Percentiles rank a stretch among this genome's conserved stretches.
phyloP scores from a whole-genome alignment of 805 yeast genomes.

The Sugiyamaella floridensis region DNA sequence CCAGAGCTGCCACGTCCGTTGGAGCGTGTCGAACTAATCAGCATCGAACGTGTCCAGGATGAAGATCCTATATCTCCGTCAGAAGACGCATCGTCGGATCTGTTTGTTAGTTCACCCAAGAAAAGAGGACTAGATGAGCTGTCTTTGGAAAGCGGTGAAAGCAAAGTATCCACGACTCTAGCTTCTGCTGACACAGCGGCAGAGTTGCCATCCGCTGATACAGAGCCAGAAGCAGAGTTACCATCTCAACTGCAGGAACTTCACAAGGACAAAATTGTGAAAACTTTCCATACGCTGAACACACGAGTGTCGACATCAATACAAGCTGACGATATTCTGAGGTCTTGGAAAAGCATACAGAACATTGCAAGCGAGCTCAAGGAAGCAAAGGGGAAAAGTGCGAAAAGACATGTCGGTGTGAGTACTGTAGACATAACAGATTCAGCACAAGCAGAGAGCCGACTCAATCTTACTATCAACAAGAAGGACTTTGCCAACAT shows the following conservation, averaged over 20 bases:
- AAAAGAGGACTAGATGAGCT: background rate
- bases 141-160: background rate
- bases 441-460: slow-evolving; percentile 35
- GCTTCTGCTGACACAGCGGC: too few species aligned
- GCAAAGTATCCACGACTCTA: too few species aligned
- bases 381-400: background rate
- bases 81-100: background rate
- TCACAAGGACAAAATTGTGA: background rate
- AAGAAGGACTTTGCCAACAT: slow-evolving; percentile 69
- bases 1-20: background rate
- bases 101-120: background rate
- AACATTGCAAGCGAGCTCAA: background rate
- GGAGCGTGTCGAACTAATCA: background rate
- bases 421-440: slow-evolving; percentile 22
- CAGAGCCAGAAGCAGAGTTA: background rate
- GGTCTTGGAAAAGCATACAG: background rate
- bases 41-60: background rate
- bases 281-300: background rate
- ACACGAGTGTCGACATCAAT: background rate
- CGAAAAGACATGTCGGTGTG: background rate
- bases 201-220: background rate
- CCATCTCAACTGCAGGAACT: background rate
- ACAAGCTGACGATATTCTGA: background rate
- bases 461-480: slow-evolving; percentile 52
- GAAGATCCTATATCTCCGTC: background rate